Base-by-base conservation (phyloP, 2,329 filamentous ascomycete genomes). In the Malbranchea zuffiana region DNA sequence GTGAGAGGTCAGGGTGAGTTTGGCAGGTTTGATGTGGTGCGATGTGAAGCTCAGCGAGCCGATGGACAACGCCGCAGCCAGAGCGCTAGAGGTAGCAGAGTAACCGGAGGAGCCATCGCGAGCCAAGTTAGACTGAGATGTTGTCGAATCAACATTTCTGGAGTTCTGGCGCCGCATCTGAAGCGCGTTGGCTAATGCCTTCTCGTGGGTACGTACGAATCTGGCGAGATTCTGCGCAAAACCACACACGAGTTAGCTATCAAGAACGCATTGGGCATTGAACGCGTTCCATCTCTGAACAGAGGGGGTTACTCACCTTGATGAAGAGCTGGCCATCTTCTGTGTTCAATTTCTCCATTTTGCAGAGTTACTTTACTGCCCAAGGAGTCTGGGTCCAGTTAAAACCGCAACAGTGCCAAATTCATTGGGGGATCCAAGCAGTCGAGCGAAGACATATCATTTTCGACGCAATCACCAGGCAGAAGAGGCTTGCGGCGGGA, bases 151-250 rank as follows among this genome's bases (percentile, higher is more conserved):
- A 48, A 72, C 74, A 75, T 87, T 77, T 51, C 79, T 80, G 44
- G 74, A 67, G 26, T 70, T 66, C 44, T 75, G 72, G 52, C 83
- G 77, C 59, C 80, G 80, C 50, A 92, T 72, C 61, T 95, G 88
- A 45, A 95, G 69, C 51, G 88, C 88, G 67, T 96, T 96, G 56
- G 90, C 90, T 45, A 98, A 75, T 24, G 87, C 88, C 66, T 93
- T 93, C 65, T 98, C 90, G 68, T 98, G 86, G 39, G 86, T 94
- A 45, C 87, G 85, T 63, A 98, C 86, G 64, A 94, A 96, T 65
- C 80, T 80, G 57, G 88, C 87, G 59, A 98, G 74, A 72, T 93
- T 90, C 88, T 95, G 26, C 13, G 43, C 21, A 31, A 18, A 40
- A 30, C 38, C 25, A 20, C 37, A 40, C 31, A 24, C 13, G 24